These are phyloP conservation scores for Juncus effusus DNA, from an alignment of 176 grass and related monocot genomes.

Conservation along the genomic window DNA sequence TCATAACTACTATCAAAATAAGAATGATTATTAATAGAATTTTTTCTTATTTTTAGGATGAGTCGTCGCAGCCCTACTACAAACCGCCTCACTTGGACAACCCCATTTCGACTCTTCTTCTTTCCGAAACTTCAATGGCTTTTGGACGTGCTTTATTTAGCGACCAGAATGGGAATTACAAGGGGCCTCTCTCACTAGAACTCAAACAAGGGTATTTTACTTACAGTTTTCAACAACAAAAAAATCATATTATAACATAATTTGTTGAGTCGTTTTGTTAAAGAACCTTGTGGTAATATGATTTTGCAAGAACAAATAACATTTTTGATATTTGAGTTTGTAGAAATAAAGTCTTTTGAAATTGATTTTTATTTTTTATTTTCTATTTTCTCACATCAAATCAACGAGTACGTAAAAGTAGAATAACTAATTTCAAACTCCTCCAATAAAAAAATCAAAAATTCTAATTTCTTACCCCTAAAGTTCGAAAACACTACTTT, in stretches of 20 bases:
- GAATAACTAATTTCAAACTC: no score
- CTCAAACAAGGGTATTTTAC: conserved; percentile 91
- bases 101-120: conserved; percentile 86
- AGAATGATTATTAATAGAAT: no score
- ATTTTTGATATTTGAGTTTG: not conserved
- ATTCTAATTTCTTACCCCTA: no score
- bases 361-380: not conserved
- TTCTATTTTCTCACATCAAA: no score
- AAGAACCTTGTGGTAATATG: no score
- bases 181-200: conserved; percentile 70
- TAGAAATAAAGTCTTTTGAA: conserved; percentile 1
- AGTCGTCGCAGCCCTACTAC: conserved; percentile 92
- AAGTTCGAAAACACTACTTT: no score
- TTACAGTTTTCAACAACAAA: no score
- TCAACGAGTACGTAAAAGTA: not conserved
- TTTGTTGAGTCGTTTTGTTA: not conserved
- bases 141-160: conserved; percentile 87
- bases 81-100: conserved; percentile 98
- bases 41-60: conserved; percentile 54
- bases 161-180: conserved; percentile 94
- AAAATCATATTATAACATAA: not conserved
- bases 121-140: conserved; percentile 78
- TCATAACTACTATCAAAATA: no score
- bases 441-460: no score
- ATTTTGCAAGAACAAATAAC: no score